A percentile compares a stretch with the other conserved stretches of the same genome.
Conservation (phyloP, 2,329 filamentous ascomycete genomes). For the Coniosporium tulheliwenetii region DNA sequence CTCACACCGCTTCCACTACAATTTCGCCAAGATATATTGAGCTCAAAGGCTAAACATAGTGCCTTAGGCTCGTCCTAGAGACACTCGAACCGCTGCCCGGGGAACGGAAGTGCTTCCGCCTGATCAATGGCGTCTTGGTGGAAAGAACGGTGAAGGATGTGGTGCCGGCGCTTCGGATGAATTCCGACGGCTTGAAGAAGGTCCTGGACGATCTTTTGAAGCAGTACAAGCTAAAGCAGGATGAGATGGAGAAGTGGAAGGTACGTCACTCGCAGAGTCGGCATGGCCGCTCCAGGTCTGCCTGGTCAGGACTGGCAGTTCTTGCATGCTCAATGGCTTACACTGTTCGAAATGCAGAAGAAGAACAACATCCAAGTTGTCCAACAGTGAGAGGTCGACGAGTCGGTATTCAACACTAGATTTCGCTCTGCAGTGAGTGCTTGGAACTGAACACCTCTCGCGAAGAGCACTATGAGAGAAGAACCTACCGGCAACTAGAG, state of each 20-base stretch:
- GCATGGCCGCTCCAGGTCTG: not conserved
- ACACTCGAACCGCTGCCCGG: slow-evolving; percentile 68
- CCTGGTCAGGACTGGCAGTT: too few species aligned
- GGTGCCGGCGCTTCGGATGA: slow-evolving; percentile 77
- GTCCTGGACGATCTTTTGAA: slow-evolving; percentile 89
- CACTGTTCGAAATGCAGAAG: slow-evolving; percentile 38
- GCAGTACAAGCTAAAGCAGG: slow-evolving; percentile 89
- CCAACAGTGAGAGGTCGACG: slow-evolving; percentile 41
- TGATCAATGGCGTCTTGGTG: slow-evolving; percentile 93
- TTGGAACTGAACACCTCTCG: too few species aligned
- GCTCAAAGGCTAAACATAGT: slow-evolving; percentile 6
- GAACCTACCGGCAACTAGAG: too few species aligned
- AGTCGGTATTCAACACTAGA: too few species aligned
- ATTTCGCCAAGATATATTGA: not conserved
- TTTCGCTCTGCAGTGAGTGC: too few species aligned
- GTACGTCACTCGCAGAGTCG: slow-evolving; percentile 32
- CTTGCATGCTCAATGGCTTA: too few species aligned
- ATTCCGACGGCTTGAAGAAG: slow-evolving; percentile 85
- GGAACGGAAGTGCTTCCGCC: slow-evolving; percentile 93
- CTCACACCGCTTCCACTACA: too few species aligned
- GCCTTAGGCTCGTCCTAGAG: slow-evolving; percentile 75
- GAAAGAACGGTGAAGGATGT: slow-evolving; percentile 91
- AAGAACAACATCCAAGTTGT: slow-evolving; percentile 84
- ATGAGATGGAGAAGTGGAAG: slow-evolving; percentile 98
- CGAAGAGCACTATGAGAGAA: too few species aligned